Evolutionary conservation across 495 filamentous ascomycete genomes (phyloP), one percentile per base, ranked within the genome.

Genomic region (Neurospora sp.): DNA sequence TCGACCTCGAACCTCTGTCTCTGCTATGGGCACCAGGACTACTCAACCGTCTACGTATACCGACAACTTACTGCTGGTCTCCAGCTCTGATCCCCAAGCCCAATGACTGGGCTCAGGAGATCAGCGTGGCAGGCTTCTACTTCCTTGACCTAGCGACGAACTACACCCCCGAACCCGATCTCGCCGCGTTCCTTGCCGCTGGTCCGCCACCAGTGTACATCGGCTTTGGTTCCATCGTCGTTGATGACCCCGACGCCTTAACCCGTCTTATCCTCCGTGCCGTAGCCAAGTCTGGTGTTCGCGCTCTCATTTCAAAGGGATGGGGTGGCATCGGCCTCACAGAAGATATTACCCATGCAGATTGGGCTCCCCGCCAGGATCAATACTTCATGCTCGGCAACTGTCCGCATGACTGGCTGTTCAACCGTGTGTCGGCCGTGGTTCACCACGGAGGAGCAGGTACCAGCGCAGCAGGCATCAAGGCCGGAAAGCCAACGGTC

Each of bases 371-470:
- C 2, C 78, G 90, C 11, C 90, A 90, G 0, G 88, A 93, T 0
- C 86, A 87, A 35, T 87, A 94, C n/a, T 93, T 92, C 75, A 89
- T 93, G 85, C 86, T 94, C 9, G 93, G 90, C 6, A 93, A 93
- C 75, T 86, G 88, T 70, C 93, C 93, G 5, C 93, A 96, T 74
- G 93, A 95, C 77, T 95, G 92, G 93, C 83, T 96, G 1, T 96
- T 96, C 77, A 80, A 88, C 69, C 88, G 86, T 23, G 92, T 96
- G 0, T 90, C 92, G 1, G 88, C 86, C 69, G 93, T 96, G 3
- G 89, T 93, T 14, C 93, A 96, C 72, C 93, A 95, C 74, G 93
- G 93, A 41, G 93, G 93, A 39, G 93, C 93, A 8, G 93, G 93
- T 38, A 95, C 93, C 11, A 94, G 91, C 11, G 93, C 93, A 3